phyloP scores from a whole-genome alignment of 2,329 filamentous ascomycete genomes.

The Cytospora piceae region DNA sequence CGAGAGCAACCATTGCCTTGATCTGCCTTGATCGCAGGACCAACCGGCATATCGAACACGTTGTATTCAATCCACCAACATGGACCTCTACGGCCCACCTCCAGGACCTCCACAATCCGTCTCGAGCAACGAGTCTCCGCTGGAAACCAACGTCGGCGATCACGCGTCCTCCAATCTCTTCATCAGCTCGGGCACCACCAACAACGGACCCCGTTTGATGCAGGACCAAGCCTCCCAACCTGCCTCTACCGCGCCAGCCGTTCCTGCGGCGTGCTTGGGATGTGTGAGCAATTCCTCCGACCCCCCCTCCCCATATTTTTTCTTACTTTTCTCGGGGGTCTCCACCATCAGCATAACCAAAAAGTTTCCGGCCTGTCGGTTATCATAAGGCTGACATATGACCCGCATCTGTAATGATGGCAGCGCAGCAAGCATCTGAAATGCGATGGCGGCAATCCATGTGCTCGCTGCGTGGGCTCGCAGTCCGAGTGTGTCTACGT shows the following conservation, averaged over 20 bases:
- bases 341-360: background rate
- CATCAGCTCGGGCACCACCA: conserved; percentile 32
- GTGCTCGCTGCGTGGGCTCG: conserved; percentile 65
- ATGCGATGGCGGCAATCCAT: conserved; percentile 73
- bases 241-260: conserved; percentile 36
- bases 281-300: conserved; percentile 50
- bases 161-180: conserved; percentile 29
- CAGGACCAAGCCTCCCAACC: conserved; percentile 21
- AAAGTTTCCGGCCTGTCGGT: conserved; percentile 4
- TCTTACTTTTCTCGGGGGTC: background rate
- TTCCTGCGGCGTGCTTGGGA: conserved; percentile 58
- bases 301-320: background rate
- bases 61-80: background rate
- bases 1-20: background rate
- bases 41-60: background rate
- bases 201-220: conserved; percentile 25
- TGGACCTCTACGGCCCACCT: conserved; percentile 25
- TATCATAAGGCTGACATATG: conserved; percentile 21
- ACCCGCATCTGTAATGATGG: conserved; percentile 12
- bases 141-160: conserved; percentile 27
- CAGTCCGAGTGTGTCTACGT: conserved; percentile 71
- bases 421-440: conserved; percentile 72
- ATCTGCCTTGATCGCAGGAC: background rate
- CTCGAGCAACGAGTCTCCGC: conserved; percentile 27
- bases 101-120: conserved; percentile 16